Conservation (phyloP, 2,329 filamentous ascomycete species). For the Sclerotinia borealis region DNA sequence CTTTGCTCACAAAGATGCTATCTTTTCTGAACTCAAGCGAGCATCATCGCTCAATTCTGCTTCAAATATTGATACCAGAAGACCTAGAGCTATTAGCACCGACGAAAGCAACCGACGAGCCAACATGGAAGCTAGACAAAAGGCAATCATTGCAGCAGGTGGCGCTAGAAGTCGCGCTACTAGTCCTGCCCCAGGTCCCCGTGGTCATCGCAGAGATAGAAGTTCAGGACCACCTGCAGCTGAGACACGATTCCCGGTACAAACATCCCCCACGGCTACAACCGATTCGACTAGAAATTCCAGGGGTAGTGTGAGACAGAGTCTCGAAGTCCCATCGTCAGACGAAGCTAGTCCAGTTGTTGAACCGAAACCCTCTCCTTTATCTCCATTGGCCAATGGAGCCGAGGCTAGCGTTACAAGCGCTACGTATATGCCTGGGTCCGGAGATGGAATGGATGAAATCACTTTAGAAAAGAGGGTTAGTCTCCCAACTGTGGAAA, state of each 20-base stretch:
- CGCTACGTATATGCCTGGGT: slow-evolving; percentile 30
- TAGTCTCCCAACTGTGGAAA: slow-evolving; percentile 40
- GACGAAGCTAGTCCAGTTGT: slow-evolving; percentile 21
- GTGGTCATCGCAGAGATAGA: slow-evolving; percentile 69
- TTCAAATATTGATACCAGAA: slow-evolving; percentile 53
- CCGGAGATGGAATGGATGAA: slow-evolving; percentile 21
- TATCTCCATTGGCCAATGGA: slow-evolving; percentile 26
- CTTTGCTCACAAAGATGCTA: slow-evolving; percentile 87
- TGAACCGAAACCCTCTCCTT: slow-evolving; percentile 16
- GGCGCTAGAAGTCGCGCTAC: slow-evolving; percentile 65
- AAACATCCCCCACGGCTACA: slow-evolving; percentile 54
- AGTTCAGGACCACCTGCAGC: slow-evolving; percentile 64
- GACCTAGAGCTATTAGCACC: slow-evolving; percentile 82
- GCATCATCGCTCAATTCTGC: slow-evolving; percentile 65
- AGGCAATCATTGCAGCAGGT: slow-evolving; percentile 58
- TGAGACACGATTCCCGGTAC: slow-evolving; percentile 79
- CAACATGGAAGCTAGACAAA: slow-evolving; percentile 88
- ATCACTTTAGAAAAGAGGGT: slow-evolving; percentile 17
- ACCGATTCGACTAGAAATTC: slow-evolving; percentile 37
- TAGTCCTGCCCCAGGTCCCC: slow-evolving; percentile 61
- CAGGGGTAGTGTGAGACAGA: slow-evolving; percentile 45
- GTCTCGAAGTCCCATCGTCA: slow-evolving; percentile 67
- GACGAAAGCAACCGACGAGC: slow-evolving; percentile 93
- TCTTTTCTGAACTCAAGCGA: slow-evolving; percentile 94
- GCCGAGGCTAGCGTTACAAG: slow-evolving; percentile 20